These are phyloP conservation scores for Tetraselmis chui DNA, from an alignment of 139 green algal species.

Conservation along the genomic window DNA sequence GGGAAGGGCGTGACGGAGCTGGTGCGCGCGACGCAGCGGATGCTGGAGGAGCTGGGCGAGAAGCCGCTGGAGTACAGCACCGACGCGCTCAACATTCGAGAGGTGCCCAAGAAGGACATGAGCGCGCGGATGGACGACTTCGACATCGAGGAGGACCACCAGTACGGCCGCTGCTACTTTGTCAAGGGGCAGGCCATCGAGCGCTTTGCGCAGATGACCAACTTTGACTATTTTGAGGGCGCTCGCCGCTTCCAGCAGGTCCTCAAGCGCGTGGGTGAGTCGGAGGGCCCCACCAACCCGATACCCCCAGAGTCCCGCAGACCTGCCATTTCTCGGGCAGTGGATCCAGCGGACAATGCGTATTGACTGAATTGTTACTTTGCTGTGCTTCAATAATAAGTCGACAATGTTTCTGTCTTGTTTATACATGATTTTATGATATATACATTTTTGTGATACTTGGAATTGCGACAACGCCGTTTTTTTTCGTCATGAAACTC, in stretches of 20 bases:
- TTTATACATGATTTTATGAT: too few species aligned
- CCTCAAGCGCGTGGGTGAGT: constrained; percentile 25
- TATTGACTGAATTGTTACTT: too few species aligned
- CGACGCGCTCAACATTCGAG: constrained; percentile 48
- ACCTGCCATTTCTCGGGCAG: too few species aligned
- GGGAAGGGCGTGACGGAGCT: constrained; percentile 32
- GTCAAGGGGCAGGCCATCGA: constrained; percentile 65
- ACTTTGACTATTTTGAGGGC: constrained; percentile 92
- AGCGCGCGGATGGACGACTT: constrained; percentile 64
- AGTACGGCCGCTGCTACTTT: constrained; percentile 29
- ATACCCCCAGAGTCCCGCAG: too few species aligned
- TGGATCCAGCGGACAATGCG: too few species aligned
- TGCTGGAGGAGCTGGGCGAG: constrained; percentile 16
- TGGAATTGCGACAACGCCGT: too few species aligned
- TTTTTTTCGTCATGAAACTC: too few species aligned
- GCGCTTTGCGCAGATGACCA: constrained; percentile 86
- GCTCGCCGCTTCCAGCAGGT: constrained; percentile 50
- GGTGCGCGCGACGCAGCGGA: background rate
- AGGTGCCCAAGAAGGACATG: constrained; percentile 8
- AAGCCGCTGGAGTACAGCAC: constrained; percentile 26
- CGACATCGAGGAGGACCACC: constrained; percentile 34
- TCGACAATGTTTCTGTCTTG: too few species aligned
- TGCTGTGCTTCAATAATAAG: too few species aligned
- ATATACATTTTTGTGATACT: too few species aligned
- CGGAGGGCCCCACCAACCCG: too few species aligned